Base-by-base conservation (phyloP, 495 filamentous ascomycete genomes). In the Penicillium malachiteum region DNA sequence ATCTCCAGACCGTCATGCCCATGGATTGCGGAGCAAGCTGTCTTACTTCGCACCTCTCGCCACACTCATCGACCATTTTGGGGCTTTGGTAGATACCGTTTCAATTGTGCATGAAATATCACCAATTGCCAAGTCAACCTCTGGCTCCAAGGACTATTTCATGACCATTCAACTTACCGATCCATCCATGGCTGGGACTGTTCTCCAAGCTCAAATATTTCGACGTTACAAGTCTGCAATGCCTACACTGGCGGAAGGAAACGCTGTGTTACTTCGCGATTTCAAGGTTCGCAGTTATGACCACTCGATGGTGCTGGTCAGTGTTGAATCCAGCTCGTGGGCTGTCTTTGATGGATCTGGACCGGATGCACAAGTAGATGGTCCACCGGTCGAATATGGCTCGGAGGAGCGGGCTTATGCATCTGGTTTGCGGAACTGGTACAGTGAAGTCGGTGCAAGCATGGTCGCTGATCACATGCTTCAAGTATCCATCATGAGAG, bases 91-190 rank as follows among this genome's bases (percentile, higher is more conserved):
- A 11, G 86, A 92, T 59, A 77, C 88, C 10, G 77, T 94, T 33
- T 89, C 84, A 1, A 72, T 93, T 16, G 88, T 84, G 11, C 79
- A 83, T 16, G 75, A 83, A 45, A 65, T 69, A 17, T 80, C 83
- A 1, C 71, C 79, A 5, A 78, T 86, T 2, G 70, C 75, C 26
- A 81, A 84, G 31, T 84, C 87, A 10, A 84, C 84, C 52, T 73
- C 78, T 13, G 88, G 87, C 1, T 84, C 86, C 6, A 77, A 81
- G 52, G 87, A 95, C 62, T 92, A 83, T 67, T 77, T 80, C 64
- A 75, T 89, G 52, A 82, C 83, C 17, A 79, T 94, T 43, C 79
- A 81, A 37, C 73, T 95, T 50, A 87, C 86, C 0, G 91, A 95
- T 66, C 80, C 81, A 14, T 78, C 76, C 12, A 71, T 76, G 72